Base-by-base conservation (phyloP, 176 grass and related monocot genomes). In the Lolium perenne region DNA sequence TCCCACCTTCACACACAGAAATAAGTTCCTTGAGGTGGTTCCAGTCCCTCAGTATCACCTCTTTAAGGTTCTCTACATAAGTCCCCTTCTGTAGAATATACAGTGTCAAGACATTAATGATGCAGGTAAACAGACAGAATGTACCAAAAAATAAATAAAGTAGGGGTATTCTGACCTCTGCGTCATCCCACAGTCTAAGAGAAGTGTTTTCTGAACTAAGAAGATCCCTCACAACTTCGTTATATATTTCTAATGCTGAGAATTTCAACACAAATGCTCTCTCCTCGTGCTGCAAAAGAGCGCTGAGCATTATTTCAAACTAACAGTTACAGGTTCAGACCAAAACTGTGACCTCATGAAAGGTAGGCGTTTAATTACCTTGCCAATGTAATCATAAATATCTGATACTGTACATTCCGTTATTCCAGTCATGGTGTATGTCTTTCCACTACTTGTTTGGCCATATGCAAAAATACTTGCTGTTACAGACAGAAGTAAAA, bases 371-470 rank as follows among this genome's bases (percentile, higher is more conserved):
- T 68, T 70, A 14, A 72, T 87, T 92, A 95, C 97, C 94, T 85
- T 94, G 71, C 56, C 84, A 86, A 96, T 98, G 71, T 98, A 98
- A 78, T 94, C 97, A 45, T 98, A 98, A 84, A 98, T 96, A 83
- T 98, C 97, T 62, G 89, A 80, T 59, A 94, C 92, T 80, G 97
- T 91, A 78, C 89, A 90, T 83, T 96, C 92, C 15, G 92, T 96
- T 83, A 98, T 98, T 67, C 97, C 97, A 47, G 85, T 94, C 97
- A 98, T 98, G 46, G 97, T 98, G 80, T 98, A 96, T 68, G 97
- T 98, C 77, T 98, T 98, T 49, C 97, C 97, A 85, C 97, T 96
- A 82, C 97, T 94, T 91, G 97, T 98, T 95, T 98, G 97, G 56
- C 97, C 97, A 91, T 98, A 98, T 79, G 97, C 97, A 86, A 98